Percentiles rank a stretch among this genome's conserved stretches.
These are phyloP conservation scores for Chaetomium sp. DNA, from an alignment of 2,329 filamentous ascomycete species.

Conservation along the genomic window DNA sequence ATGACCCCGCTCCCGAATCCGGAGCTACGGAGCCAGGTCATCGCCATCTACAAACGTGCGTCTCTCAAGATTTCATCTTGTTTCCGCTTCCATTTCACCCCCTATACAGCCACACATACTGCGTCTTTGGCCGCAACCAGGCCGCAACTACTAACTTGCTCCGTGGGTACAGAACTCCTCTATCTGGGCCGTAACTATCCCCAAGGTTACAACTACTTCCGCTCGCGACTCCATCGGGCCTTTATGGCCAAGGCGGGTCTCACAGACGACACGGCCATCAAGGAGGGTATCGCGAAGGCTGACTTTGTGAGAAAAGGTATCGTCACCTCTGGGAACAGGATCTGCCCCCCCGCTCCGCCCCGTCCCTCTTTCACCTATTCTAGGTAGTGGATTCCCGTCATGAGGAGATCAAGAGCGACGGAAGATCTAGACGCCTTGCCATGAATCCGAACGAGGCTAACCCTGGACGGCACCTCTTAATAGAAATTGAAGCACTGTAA, in stretches of 20 bases:
- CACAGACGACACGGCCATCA: slow-evolving; percentile 67
- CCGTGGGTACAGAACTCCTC: slow-evolving; percentile 59
- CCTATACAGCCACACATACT: too few species aligned
- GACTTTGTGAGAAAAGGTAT: slow-evolving; percentile 87
- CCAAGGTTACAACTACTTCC: slow-evolving; percentile 73
- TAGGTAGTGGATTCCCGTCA: too few species aligned
- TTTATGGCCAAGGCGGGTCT: slow-evolving; percentile 71
- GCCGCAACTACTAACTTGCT: background rate
- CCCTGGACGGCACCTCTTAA: background rate
- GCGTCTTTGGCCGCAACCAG: background rate
- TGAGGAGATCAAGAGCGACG: background rate
- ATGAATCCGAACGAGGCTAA: background rate
- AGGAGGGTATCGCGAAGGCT: slow-evolving; percentile 66
- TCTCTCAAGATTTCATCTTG: slow-evolving; percentile 28
- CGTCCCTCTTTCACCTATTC: too few species aligned
- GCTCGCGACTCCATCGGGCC: slow-evolving; percentile 72
- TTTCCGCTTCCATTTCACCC: background rate
- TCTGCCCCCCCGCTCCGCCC: background rate
- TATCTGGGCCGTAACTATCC: slow-evolving; percentile 83
- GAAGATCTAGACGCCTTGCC: background rate
- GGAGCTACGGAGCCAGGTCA: slow-evolving; percentile 67
- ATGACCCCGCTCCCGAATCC: slow-evolving; percentile 36
- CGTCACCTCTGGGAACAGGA: background rate
- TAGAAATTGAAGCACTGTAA: slow-evolving; percentile 89
- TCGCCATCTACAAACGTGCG: slow-evolving; percentile 76